Base-by-base conservation (phyloP, 192 early-diverging fungal species). In the Rhizophagus clarus region DNA sequence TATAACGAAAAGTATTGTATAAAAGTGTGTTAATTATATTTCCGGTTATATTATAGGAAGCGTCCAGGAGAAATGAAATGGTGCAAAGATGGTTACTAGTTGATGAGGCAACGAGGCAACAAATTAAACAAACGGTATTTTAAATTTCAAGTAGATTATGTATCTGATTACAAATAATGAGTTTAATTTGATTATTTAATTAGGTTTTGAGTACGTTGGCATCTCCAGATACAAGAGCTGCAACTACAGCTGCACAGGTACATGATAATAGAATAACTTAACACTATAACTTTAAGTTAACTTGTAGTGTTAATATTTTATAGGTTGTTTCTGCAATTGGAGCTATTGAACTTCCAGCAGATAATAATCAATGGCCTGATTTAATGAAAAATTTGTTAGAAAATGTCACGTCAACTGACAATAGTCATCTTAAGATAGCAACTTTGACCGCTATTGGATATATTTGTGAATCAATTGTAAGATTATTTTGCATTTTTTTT, bases 371-470 rank as follows among this genome's bases (percentile, higher is more conserved):
- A 83, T 99, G 98, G 98, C 85, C 85, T 29, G 95, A 97, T 67
- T 85, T 98, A 64, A 97, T 99, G 82, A 84, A 84, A 45, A 86
- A 84, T 47, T 88, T 99, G 83, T 85, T 98, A 42, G 86, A 93
- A 17, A 96, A 94, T 79, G 86, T 97, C 20, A 87, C 82, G 66
- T 86, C 87, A 22, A 84, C 93, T 15, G 87, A 90, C 62, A 95
- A 92, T 81, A 84, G 86, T 71, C 88, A 88, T 83, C 83, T 96
- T 66, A 95, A 93, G 80, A 90, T 95, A 81, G 86, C 92, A 66
- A 93, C 95, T 45, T 88, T 99, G 72, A 92, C 96, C 77, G 87
- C 97, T 24, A 92, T 99, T 81, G 98, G 98, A 79, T 97, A 91
- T 77, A 91, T 97, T 69, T 99, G 97, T 88, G 97, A 99, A 86